Conservation (phyloP, 192 early-diverging fungal species). For the Umbelopsis vinacea region DNA sequence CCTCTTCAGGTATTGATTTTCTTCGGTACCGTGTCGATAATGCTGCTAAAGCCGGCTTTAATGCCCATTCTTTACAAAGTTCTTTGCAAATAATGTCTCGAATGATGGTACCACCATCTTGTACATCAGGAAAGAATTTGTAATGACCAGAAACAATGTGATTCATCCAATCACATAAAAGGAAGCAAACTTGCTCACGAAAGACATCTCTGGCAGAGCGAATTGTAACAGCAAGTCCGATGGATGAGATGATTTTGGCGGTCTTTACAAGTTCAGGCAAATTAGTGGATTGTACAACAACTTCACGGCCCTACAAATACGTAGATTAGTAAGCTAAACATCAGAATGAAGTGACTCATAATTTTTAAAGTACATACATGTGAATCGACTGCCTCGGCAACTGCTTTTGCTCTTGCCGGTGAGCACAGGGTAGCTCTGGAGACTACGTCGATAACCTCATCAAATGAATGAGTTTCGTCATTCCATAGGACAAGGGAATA, state of each 20-base stretch:
- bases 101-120: constrained; percentile 46
- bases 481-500: constrained; percentile 93
- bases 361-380: constrained; percentile 51
- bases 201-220: constrained; percentile 81
- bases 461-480: constrained; percentile 94
- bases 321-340: neutral
- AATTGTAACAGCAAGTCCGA: constrained; percentile 78
- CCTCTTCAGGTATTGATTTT: constrained; percentile 4
- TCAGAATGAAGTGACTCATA: neutral
- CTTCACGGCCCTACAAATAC: constrained; percentile 71
- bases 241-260: constrained; percentile 69
- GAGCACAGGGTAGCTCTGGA: constrained; percentile 64
- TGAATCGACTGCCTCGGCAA: constrained; percentile 83
- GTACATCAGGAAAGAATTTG: constrained; percentile 31
- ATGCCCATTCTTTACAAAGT: constrained; percentile 60
- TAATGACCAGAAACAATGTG: constrained; percentile 68
- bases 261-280: constrained; percentile 67
- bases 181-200: constrained; percentile 82
- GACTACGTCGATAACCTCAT: constrained; percentile 88
- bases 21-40: constrained; percentile 31
- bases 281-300: constrained; percentile 70
- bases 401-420: constrained; percentile 64
- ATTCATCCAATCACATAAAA: constrained; percentile 83
- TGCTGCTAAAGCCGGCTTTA: constrained; percentile 34
- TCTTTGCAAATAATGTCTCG: constrained; percentile 64